Evolutionary conservation across 2,329 filamentous ascomycete species (phyloP).

Genomic region (Biscogniauxia sp.): DNA sequence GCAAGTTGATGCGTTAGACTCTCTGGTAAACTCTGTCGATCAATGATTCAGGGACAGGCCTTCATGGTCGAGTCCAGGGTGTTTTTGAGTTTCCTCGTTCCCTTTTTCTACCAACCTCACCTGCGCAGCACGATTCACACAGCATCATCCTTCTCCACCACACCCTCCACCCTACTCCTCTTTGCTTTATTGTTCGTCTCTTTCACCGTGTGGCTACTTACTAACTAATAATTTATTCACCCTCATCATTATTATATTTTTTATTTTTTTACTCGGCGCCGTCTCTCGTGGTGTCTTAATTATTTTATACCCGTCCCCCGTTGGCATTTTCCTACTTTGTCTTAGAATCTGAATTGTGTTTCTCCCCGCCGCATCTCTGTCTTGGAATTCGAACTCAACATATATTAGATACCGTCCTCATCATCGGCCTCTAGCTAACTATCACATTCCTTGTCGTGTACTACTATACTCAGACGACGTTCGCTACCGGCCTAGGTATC

Average conservation of each 20-base stretch:
- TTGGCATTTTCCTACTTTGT: conserved; percentile 27
- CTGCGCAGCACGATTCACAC: conserved; percentile 18
- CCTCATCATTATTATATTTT: conserved; percentile 12
- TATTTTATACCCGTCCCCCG: conserved; percentile 15
- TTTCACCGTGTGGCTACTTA: conserved; percentile 10
- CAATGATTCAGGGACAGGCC: not conserved
- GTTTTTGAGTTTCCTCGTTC: conserved; percentile 2
- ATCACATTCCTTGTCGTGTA: conserved; percentile 30
- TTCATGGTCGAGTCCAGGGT: conserved; percentile 4
- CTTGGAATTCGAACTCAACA: conserved; percentile 29
- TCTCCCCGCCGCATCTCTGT: conserved; percentile 26
- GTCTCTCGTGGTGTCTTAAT: conserved; percentile 19
- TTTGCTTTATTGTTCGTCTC: conserved; percentile 11
- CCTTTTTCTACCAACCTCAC: not conserved
- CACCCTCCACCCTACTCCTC: conserved; percentile 7
- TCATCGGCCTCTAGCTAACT: conserved; percentile 17
- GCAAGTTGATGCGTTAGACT: not conserved
- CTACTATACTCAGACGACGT: conserved; percentile 12
- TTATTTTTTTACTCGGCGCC: conserved; percentile 10
- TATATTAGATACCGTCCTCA: conserved; percentile 26
- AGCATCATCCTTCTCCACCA: conserved; percentile 18
- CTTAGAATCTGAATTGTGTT: conserved; percentile 25
- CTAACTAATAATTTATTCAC: conserved; percentile 9
- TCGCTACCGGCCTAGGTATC: not conserved
- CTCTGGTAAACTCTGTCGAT: not conserved